phyloP scores from a whole-genome alignment of 2,329 filamentous ascomycete genomes.

The Furcasterigmium sp. region DNA sequence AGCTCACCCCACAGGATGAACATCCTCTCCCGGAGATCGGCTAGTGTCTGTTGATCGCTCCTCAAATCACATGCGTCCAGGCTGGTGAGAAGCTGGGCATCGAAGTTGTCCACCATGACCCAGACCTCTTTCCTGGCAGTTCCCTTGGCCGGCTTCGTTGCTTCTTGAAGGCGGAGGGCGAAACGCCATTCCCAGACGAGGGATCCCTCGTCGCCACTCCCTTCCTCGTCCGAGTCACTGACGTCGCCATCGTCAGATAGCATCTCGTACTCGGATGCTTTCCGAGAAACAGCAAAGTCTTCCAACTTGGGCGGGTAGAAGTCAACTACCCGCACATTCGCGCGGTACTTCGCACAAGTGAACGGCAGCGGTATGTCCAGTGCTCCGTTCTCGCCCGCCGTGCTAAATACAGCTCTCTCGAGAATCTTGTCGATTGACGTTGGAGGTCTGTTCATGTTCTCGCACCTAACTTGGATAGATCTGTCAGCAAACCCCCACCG shows the following conservation, averaged over 20 bases:
- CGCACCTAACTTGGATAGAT: constrained; percentile 41
- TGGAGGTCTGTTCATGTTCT: constrained; percentile 29
- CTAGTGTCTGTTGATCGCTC: constrained; percentile 40
- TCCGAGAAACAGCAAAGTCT: constrained; percentile 59
- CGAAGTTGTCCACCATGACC: constrained; percentile 59
- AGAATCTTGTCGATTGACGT: constrained; percentile 34
- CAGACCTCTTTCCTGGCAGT: constrained; percentile 44
- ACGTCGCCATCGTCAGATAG: constrained; percentile 38
- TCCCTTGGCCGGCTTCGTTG: constrained; percentile 25
- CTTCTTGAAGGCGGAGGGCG: constrained; percentile 71
- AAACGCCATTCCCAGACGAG: constrained; percentile 79
- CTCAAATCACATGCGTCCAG: constrained; percentile 52
- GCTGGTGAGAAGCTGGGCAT: constrained; percentile 41
- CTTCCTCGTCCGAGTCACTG: constrained; percentile 14
- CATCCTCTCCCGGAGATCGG: constrained; percentile 60
- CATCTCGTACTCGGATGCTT: constrained; percentile 39
- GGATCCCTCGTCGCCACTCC: constrained; percentile 20
- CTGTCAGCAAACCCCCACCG: not conserved
- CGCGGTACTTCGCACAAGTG: constrained; percentile 64
- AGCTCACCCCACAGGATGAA: constrained; percentile 83
- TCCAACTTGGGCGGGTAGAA: constrained; percentile 66
- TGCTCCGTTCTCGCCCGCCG: constrained; percentile 31
- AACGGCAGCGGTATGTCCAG: constrained; percentile 58
- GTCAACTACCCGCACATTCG: constrained; percentile 72
- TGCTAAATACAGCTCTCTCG: constrained; percentile 31